Base-by-base conservation (phyloP, 2,329 filamentous ascomycete species). In the Stachybotrys elegans region DNA sequence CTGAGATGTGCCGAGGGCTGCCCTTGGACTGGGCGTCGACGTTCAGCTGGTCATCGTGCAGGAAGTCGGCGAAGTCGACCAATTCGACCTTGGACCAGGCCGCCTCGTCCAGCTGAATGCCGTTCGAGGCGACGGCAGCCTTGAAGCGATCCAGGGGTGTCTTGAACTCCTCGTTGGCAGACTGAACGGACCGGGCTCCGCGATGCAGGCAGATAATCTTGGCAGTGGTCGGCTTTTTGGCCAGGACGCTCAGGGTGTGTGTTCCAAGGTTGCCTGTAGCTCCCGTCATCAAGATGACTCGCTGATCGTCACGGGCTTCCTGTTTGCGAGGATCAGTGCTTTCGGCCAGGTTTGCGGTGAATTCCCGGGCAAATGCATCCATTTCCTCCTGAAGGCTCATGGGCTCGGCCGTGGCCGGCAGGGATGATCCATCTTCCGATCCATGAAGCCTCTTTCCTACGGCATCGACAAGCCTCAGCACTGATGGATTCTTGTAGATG, bases 251-350 rank as follows among this genome's bases (percentile, higher is more conserved):
- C 13, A 56, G 43, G 4, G 45, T 43, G 29, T 56, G 52, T 6
- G 53, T 42, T 13, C 53, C 53, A 7, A 56, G 36, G 36, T 46
- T 54, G 8, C 53, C 53, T 4, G 53, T 56, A 1, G 47, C 47
- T 14, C 53, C 53, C 4, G 52, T 56, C 36, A 56, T 32, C 4
- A 56, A 45, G 20, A 56, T 41, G 6, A 47, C 47, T n/a, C 47
- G 42, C 19, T 7, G 31, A 14, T 34, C 9, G 8, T 16, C 19
- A 8, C n/a, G 31, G 6, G 14, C 19, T 8, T 16, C 8, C 8
- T 12, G 19, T 16, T 16, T 12, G 8, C 31, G 31, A 34, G 31
- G 14, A 34, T 34, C 31, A 8, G 31, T 34, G n/a, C 19, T 17
- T 4, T 17, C 19, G 6, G 31, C 19, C 31, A 34, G 31, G 31